Evolutionary conservation across 1,284 basidiomycete genomes (phyloP), one percentile per base, ranked within the genome.

Genomic region (Tremellales sp.): DNA sequence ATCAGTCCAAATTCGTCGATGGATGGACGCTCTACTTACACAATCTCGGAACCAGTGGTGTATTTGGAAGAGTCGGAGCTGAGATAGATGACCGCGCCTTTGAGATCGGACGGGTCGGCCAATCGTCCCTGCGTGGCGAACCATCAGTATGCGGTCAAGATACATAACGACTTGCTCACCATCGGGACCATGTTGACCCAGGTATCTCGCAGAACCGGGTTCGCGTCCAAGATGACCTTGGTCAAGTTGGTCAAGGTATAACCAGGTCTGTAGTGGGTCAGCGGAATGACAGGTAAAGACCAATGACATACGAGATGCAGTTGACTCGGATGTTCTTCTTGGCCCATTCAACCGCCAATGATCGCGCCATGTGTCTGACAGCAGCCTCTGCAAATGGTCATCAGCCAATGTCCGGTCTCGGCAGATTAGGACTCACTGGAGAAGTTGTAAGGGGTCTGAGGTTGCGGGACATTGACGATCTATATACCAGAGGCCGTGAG

Each of bases 361-460:
- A 76, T 31, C 73, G 66, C 12, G 75, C 77, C 66, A 79, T 75
- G 56, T 79, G 78, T 26, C 69, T 59, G 22, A 74, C 72, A 3
- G 71, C 73, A 27, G 73, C 71, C 66, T 74, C 67, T 69, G 55
- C 12, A 22, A 1, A 7, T 14, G 32, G 46, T 53, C 35, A 3
- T 24, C 18, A 19, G 27, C 6, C n/a, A n/a, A n/a, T n/a, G n/a
- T n/a, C n/a, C n/a, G n/a, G n/a, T n/a, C n/a, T n/a, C n/a, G n/a
- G n/a, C n/a, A n/a, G 24, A 16, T 10, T 9, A 22, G n/a, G 9
- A 64, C 65, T 18, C 28, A 68, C 66, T 93, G 36, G 90, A 92
- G n/a, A 88, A 86, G 71, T 97, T 97, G 75, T 97, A 97, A 0
- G 93, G 92, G 1, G 88, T 87, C 79, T 97, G 93, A 31, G 81